A percentile compares a stretch with the other conserved stretches of the same genome.
These are phyloP conservation scores for Vitis labrusca DNA, from an alignment of 164 flowering plant genomes.

Conservation along the genomic window DNA sequence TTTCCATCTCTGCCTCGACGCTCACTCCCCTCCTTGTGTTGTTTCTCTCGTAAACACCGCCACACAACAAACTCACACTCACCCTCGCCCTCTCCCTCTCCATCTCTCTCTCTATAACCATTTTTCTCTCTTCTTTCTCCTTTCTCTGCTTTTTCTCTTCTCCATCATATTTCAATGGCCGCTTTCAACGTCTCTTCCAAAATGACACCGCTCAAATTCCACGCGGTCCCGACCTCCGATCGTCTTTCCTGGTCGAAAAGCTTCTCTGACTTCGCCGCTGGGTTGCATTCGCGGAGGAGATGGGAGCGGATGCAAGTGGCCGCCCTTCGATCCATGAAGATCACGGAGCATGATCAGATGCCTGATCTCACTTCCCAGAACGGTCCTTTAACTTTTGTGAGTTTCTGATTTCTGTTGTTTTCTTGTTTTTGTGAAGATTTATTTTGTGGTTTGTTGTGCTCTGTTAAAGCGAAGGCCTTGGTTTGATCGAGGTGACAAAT, in stretches of 20 bases:
- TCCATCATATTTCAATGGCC: slow-evolving; percentile 7
- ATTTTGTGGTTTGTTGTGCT: background rate
- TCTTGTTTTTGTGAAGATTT: background rate
- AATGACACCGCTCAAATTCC: slow-evolving; percentile 8
- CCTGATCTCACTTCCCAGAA: slow-evolving; percentile 6
- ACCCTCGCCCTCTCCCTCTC: background rate
- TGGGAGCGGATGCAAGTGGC: background rate
- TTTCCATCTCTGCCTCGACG: too few species aligned
- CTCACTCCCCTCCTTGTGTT: too few species aligned
- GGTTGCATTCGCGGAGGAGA: background rate
- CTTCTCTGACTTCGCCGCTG: background rate
- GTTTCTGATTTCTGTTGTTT: background rate
- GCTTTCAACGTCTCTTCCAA: slow-evolving; percentile 10
- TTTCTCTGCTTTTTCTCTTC: background rate
- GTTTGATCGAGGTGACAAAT: background rate
- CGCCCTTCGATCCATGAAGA: slow-evolving; percentile 14
- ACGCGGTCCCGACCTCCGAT: slow-evolving; percentile 4
- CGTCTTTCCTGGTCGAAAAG: slow-evolving; percentile 15
- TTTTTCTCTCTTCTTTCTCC: background rate
- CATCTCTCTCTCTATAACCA: background rate
- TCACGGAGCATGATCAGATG: slow-evolving; percentile 8
- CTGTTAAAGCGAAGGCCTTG: background rate
- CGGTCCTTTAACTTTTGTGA: slow-evolving; percentile 14
- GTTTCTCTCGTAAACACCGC: too few species aligned
- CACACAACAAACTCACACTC: background rate